A percentile compares a stretch with the other conserved stretches of the same genome.
phyloP scores from a whole-genome alignment of 371 early-diverging fungal genomes.

The Syncephalastrum sp. region DNA sequence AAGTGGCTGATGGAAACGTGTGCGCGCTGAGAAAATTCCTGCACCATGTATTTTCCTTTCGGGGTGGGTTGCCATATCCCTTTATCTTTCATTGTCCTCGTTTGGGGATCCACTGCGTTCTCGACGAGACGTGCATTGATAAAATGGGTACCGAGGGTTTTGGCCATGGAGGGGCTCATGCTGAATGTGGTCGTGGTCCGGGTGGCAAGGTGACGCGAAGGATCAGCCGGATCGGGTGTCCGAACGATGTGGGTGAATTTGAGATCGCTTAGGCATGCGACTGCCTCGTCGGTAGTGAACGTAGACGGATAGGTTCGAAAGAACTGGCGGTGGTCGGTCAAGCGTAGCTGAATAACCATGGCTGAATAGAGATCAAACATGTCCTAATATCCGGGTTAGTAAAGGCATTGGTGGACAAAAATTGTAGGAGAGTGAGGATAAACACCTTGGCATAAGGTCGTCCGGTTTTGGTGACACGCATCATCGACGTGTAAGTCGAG shows the following conservation, averaged over 20 bases:
- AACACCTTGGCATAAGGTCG: constrained; percentile 34
- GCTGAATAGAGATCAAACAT: constrained; percentile 47
- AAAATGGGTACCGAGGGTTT: constrained; percentile 53
- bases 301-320: constrained; percentile 55
- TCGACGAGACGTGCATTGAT: constrained; percentile 58
- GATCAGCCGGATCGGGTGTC: constrained; percentile 49
- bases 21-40: constrained; percentile 39
- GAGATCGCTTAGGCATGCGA: constrained; percentile 42
- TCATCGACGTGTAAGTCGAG: constrained; percentile 24
- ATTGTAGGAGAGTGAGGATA: neutral
- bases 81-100: constrained; percentile 49
- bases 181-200: constrained; percentile 52
- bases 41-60: constrained; percentile 55
- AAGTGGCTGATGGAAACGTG: constrained; percentile 35
- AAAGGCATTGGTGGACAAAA: neutral
- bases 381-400: constrained; percentile 27
- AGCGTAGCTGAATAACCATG: constrained; percentile 37
- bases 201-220: constrained; percentile 40
- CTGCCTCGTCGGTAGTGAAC: constrained; percentile 61
- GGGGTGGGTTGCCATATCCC: constrained; percentile 52
- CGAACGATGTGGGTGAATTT: constrained; percentile 55
- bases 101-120: constrained; percentile 48
- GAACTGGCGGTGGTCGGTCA: constrained; percentile 43
- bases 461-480: constrained; percentile 36
- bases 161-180: constrained; percentile 53